Evolutionary conservation across 108 stramenopile genomes (phyloP).

Genomic region (Aurantiochytrium sp.): DNA sequence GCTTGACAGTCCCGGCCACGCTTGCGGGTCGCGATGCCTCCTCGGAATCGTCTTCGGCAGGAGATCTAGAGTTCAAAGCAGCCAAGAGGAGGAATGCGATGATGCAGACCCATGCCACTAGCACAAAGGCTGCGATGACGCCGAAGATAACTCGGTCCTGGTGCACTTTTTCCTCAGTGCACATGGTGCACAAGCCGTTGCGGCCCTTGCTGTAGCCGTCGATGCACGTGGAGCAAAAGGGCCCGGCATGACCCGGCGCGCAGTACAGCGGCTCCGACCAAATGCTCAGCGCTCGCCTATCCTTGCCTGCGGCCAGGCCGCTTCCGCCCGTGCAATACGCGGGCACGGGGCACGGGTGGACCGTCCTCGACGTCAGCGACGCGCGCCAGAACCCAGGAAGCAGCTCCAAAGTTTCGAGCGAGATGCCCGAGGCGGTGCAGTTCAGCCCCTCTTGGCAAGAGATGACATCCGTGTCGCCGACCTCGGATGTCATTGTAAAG

Average conservation of each 20-base stretch:
- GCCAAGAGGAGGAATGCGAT: neutral
- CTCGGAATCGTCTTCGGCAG: too few relatives aligned
- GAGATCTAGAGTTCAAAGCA: too few relatives aligned
- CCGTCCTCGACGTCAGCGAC: neutral
- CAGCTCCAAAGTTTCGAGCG: neutral
- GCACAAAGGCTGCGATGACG: neutral
- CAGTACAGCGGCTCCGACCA: neutral
- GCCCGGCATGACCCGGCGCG: neutral
- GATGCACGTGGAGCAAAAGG: neutral
- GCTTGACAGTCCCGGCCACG: too few relatives aligned
- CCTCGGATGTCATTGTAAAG: neutral
- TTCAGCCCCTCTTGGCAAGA: neutral
- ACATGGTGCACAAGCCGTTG: neutral
- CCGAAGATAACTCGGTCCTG: neutral
- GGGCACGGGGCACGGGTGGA: neutral
- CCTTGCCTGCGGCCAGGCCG: neutral
- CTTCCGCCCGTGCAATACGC: neutral
- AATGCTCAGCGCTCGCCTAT: neutral
- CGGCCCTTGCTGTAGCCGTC: neutral
- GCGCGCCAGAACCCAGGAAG: neutral
- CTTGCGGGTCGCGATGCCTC: too few relatives aligned
- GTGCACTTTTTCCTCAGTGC: neutral
- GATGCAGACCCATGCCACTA: neutral
- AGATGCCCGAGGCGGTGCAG: neutral
- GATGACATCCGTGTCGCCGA: neutral